phyloP scores from a whole-genome alignment of 331 rosid species.

The Phaseolus coccineus region DNA sequence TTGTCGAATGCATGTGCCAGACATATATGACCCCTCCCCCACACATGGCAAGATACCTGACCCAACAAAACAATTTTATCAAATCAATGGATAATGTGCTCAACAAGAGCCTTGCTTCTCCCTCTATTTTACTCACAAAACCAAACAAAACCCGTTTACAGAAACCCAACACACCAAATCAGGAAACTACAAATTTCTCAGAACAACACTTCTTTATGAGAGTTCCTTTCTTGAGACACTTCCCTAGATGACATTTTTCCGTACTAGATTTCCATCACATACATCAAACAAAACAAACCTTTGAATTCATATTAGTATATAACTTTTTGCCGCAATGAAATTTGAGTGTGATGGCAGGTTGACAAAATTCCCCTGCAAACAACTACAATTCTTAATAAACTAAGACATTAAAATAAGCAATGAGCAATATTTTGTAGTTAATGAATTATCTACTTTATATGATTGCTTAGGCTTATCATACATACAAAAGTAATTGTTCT shows the following conservation, averaged over 20 bases:
- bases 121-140: slow-evolving; percentile 25
- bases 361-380: not conserved
- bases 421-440: not conserved
- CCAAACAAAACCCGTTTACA: slow-evolving; percentile 33
- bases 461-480: not conserved
- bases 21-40: not conserved
- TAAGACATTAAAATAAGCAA: not conserved
- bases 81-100: not conserved
- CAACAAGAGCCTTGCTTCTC: slow-evolving; percentile 12
- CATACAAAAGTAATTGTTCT: slow-evolving; percentile 23
- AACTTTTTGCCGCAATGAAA: not conserved
- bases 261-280: not conserved
- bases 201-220: not conserved
- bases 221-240: not conserved
- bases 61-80: slow-evolving; percentile 41
- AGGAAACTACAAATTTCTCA: slow-evolving; percentile 8
- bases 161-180: not conserved
- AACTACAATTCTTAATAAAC: not conserved
- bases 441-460: slow-evolving; percentile 3
- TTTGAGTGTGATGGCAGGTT: not conserved
- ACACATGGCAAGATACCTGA: slow-evolving; percentile 49
- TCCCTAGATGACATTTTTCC: not conserved
- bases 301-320: not conserved
- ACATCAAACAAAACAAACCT: not conserved
- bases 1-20: slow-evolving; percentile 53